phyloP scores from a whole-genome alignment of 306 rosid genomes.

The Trifolium repens region DNA sequence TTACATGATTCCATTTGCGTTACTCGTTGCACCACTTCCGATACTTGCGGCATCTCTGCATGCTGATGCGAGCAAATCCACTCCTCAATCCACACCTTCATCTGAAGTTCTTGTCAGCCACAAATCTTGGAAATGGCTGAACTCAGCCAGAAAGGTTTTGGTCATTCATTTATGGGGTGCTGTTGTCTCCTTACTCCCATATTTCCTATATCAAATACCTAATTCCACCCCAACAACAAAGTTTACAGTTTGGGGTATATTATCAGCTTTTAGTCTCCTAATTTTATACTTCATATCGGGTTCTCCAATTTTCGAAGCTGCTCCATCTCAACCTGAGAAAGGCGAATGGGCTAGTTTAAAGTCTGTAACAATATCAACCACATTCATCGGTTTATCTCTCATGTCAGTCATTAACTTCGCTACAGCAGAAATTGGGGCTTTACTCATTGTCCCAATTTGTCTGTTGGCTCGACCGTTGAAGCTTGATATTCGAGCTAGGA shows the following conservation, averaged over 20 bases:
- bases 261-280: constrained; percentile 61
- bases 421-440: constrained; percentile 88
- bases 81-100: constrained; percentile 44
- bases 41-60: constrained; percentile 85
- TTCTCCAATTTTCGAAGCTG: constrained; percentile 52
- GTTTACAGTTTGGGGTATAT: constrained; percentile 62
- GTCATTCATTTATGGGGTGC: constrained; percentile 82
- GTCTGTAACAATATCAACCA: constrained; percentile 77
- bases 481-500: constrained; percentile 60
- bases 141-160: constrained; percentile 74
- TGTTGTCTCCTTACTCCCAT: constrained; percentile 74
- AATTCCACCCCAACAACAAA: constrained; percentile 54
- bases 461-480: constrained; percentile 80
- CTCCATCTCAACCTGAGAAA: constrained; percentile 50
- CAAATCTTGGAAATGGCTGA: constrained; percentile 85
- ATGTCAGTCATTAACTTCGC: constrained; percentile 94
- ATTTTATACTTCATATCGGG: constrained; percentile 59
- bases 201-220: constrained; percentile 69
- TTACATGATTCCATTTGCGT: constrained; percentile 93
- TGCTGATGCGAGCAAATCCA: constrained; percentile 50
- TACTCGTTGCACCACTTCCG: constrained; percentile 89
- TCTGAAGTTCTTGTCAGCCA: constrained; percentile 44
- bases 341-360: constrained; percentile 79
- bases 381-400: constrained; percentile 83
- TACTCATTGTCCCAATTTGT: constrained; percentile 79